Percentiles rank a stretch among this genome's conserved stretches.
Evolutionary conservation across 805 yeast species (phyloP).

Genomic region (Candida maesae): DNA sequence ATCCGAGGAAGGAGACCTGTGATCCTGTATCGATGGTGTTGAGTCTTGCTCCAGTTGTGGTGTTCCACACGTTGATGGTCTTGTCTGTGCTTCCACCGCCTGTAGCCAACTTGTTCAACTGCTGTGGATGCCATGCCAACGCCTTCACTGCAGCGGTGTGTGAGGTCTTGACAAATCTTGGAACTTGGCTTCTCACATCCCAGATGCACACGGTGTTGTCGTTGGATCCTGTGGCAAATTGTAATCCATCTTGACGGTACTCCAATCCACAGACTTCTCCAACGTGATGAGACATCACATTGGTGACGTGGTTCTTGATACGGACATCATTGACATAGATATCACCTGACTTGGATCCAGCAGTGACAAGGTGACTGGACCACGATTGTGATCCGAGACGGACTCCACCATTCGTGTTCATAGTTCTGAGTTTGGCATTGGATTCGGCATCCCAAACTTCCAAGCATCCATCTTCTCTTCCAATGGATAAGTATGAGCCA

Average conservation of each 20-base stretch:
- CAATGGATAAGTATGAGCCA: slow-evolving; percentile 80
- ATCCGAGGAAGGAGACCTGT: slow-evolving; percentile 87
- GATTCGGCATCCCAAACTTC: slow-evolving; percentile 94
- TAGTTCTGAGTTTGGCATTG: slow-evolving; percentile 67
- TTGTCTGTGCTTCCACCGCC: slow-evolving; percentile 96
- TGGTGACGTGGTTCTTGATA: slow-evolving; percentile 67
- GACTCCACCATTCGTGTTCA: slow-evolving; percentile 63
- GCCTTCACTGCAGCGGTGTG: slow-evolving; percentile 97
- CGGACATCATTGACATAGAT: slow-evolving; percentile 89
- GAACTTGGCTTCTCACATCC: slow-evolving; percentile 73
- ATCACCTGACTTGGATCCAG: slow-evolving; percentile 86
- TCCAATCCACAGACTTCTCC: slow-evolving; percentile 93
- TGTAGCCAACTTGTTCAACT: slow-evolving; percentile 77
- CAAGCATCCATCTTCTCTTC: slow-evolving; percentile 74
- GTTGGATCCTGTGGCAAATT: slow-evolving; percentile 89
- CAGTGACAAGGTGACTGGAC: slow-evolving; percentile 74
- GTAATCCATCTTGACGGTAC: slow-evolving; percentile 80
- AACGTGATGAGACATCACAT: slow-evolving; percentile 58
- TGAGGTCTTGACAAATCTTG: slow-evolving; percentile 69
- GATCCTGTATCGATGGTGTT: slow-evolving; percentile 89
- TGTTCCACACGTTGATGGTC: slow-evolving; percentile 91
- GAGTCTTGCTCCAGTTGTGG: slow-evolving; percentile 82
- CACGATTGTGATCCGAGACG: slow-evolving; percentile 83
- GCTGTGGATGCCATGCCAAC: slow-evolving; percentile 90
- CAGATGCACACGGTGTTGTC: slow-evolving; percentile 91